These are phyloP conservation scores for Dipteronia dyeriana DNA, from an alignment of 345 rosid species.

Conservation along the genomic window DNA sequence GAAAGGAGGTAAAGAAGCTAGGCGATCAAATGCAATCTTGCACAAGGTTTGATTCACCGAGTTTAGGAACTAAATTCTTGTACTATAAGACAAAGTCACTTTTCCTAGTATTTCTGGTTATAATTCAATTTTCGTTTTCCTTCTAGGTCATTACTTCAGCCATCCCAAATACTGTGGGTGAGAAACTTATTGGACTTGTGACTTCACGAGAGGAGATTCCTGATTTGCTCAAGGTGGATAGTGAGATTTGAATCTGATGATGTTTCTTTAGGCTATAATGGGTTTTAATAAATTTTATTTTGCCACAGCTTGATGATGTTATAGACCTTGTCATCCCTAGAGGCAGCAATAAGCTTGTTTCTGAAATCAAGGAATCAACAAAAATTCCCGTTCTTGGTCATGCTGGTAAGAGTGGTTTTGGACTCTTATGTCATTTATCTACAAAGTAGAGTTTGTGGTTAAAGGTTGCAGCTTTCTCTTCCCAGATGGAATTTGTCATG, in stretches of 20 bases:
- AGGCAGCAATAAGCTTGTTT: conserved; percentile 97
- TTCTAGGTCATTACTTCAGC: conserved; percentile 87
- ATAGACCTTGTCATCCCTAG: conserved; percentile 99
- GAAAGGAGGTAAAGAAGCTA: conserved; percentile 99
- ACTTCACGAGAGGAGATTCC: conserved; percentile 97
- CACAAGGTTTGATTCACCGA: conserved; percentile 64
- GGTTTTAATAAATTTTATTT: not conserved
- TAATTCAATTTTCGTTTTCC: not conserved
- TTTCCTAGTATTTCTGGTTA: conserved; percentile 14
- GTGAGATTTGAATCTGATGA: not conserved
- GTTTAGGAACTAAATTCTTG: not conserved
- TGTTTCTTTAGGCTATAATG: not conserved
- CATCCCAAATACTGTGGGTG: conserved; percentile 79
- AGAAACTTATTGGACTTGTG: conserved; percentile 88
- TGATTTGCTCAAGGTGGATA: conserved; percentile 84
- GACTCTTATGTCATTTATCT: not conserved
- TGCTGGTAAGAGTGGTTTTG: conserved; percentile 61
- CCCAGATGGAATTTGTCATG: conserved; percentile 97
- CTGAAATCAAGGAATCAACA: conserved; percentile 85
- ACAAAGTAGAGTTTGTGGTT: conserved; percentile 6
- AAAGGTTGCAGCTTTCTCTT: conserved; percentile 17
- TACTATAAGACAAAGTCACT: not conserved
- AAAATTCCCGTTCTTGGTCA: conserved; percentile 98
- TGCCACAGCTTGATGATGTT: conserved; percentile 90
- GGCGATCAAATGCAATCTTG: conserved; percentile 88